Evolutionary conservation across 441 rosid species (phyloP), one percentile per base, ranked within the genome.

Genomic region (Populus hybrid): DNA sequence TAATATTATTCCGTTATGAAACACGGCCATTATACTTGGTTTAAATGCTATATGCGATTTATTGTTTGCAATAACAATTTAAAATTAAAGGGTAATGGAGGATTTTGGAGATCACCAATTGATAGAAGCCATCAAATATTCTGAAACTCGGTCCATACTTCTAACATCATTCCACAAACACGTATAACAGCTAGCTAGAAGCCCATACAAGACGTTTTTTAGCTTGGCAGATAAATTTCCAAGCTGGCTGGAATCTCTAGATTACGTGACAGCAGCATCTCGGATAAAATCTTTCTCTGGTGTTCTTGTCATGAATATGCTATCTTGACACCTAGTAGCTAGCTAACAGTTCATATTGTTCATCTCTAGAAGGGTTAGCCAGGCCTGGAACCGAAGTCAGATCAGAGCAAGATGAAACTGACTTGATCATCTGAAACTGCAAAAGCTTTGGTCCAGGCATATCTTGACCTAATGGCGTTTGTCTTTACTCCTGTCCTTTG

Each of bases 401-500:
- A 53, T 53, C 1, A 53, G 61, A 53, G 61, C 7, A 18, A 16
- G 61, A 1, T 53, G 1, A 53, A 53, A 53, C 61, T 53, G 61
- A 16, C n/a, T 16, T 18, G 61, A 53, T 16, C n/a, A 53, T 53
- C 61, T 53, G 61, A 46, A 18, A 18, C 20, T 50, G 10, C n/a
- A n/a, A 30, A 16, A 57, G 11, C 18, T 21, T 9, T 30, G 28
- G 11, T 21, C 26, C 4, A 32, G 11, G 16, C 75, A 72, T 72
- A 57, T 72, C 67, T 57, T 57, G 67, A 32, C n/a, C 24, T 12
- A 53, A 50, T 42, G 69, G 64, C 20, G 63, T 16, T 77, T 79
- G 81, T 79, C 82, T 77, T 74, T 30, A 46, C 74, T 53, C 7
- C 40, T 46, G 70, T 70, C 72, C 36, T 72, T 34, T 53, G 50